Evolutionary conservation across 345 rosid species (phyloP), one percentile per base, ranked within the genome.

Genomic region (Sonneratia alba): DNA sequence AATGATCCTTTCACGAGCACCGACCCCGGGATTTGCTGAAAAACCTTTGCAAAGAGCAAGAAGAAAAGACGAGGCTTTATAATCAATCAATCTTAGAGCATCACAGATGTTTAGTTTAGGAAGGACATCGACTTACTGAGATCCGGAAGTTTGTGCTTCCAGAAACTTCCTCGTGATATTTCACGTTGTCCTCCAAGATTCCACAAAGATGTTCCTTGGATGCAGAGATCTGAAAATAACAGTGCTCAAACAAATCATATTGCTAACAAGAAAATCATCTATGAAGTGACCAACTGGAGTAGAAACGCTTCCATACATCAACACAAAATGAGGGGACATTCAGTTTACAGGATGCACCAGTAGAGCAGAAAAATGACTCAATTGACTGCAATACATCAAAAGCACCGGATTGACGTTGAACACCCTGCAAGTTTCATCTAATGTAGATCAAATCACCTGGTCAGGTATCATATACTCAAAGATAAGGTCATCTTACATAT

Each of bases 1-100:
- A 88, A 76, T 49, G 93, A 88, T 76, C 87, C 96, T 84, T 88
- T 91, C 71, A 91, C 85, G 78, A 94, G 85, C 74, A 89, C 83
- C 63, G 97, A 77, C 63, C 96, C 98, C 6, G 93, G 95, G 66
- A 84, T 87, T 79, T 88, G 97, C 78, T 89, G 93, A 75, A 89
- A 93, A 45, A 91, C 91, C 92, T 91, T 80, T 53, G 77, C 47
- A 61, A 77, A 2, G 53, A 70, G 69, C 36, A 36, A 10, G 59
- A 13, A 16, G 22, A 36, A 13, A 47, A 13, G 51, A 47, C 49
- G 73, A 49, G 51, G 45, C 56, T 36, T 62, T 48, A 6, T 63
- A 51, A 16, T 22, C 19, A 7, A 64, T 19, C 32, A 42, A 42
- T 53, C 24, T 27, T 40, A 11, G 63, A 15, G 6, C 22, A 12